Evolutionary conservation across 805 yeast genomes (phyloP).

Genomic region (Pichia occidentalis): DNA sequence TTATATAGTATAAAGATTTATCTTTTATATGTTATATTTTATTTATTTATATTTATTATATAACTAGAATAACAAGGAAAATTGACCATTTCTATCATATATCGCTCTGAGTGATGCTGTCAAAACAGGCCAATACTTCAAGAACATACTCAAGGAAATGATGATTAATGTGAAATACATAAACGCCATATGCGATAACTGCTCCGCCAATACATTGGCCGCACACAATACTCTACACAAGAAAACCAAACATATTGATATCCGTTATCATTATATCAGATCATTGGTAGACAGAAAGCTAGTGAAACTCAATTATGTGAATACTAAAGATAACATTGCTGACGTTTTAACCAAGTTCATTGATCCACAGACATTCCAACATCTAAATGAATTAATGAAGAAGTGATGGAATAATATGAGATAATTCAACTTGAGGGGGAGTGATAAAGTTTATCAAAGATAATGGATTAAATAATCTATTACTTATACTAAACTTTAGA

Average conservation of each 20-base stretch:
- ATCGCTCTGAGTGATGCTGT: slow-evolving; percentile 2
- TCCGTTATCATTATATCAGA: slow-evolving; percentile 10
- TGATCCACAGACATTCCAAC: not conserved
- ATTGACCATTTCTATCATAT: too few relatives aligned
- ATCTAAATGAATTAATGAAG: too few relatives aligned
- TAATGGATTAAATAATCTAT: too few relatives aligned
- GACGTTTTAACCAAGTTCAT: slow-evolving; percentile 8
- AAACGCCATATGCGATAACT: slow-evolving; percentile 1
- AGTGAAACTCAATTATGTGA: slow-evolving; percentile 5
- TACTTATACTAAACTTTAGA: too few relatives aligned
- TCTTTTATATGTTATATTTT: too few relatives aligned
- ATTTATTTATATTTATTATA: too few relatives aligned
- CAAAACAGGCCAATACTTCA: slow-evolving; percentile 1
- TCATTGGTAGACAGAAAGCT: not conserved
- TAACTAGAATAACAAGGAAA: too few relatives aligned
- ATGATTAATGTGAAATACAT: not conserved
- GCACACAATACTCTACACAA: slow-evolving; percentile 10
- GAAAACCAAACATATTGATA: slow-evolving; percentile 12
- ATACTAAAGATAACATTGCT: slow-evolving; percentile 5
- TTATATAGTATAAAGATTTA: too few relatives aligned
- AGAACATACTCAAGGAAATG: slow-evolving; percentile 6
- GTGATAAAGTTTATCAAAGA: too few relatives aligned
- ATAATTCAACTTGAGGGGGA: too few relatives aligned
- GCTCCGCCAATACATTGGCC: slow-evolving; percentile 5
- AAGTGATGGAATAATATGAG: too few relatives aligned